These are phyloP conservation scores for Stachybotrys chartarum DNA, from an alignment of 2,329 filamentous ascomycete genomes.

Conservation along the genomic window DNA sequence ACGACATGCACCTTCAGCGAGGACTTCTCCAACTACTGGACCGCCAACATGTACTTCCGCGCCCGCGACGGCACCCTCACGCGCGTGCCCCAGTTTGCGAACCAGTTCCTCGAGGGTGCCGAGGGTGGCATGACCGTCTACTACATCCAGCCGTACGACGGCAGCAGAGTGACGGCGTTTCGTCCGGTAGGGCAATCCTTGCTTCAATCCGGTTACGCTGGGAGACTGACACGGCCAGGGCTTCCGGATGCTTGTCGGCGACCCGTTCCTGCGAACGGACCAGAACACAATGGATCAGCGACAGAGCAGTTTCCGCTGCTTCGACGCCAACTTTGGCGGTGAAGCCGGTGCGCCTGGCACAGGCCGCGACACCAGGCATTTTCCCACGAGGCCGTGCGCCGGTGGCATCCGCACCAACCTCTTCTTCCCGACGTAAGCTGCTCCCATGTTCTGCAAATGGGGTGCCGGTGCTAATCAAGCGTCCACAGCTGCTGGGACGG, in stretches of 20 bases:
- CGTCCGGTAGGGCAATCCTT: background rate
- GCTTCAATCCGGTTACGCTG: background rate
- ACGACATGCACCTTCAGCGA: conserved; percentile 8
- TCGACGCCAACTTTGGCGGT: background rate
- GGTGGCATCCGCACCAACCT: background rate
- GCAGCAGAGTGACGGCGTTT: background rate
- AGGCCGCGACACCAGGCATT: conserved; percentile 10
- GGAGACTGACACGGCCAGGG: background rate
- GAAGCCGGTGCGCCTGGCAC: background rate
- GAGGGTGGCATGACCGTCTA: background rate
- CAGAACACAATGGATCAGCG: background rate
- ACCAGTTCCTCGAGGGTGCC: background rate
- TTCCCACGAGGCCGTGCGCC: background rate
- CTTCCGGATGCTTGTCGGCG: background rate
- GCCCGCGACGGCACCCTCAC: conserved; percentile 6
- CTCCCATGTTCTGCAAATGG: background rate
- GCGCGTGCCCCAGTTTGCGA: conserved; percentile 6
- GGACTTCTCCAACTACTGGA: conserved; percentile 11
- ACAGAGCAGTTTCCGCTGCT: background rate
- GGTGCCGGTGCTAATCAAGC: background rate
- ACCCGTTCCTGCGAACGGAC: conserved; percentile 6
- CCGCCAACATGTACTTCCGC: conserved; percentile 7
- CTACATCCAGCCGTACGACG: background rate
- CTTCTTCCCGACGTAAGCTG: background rate
- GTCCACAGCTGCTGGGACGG: background rate